Base-by-base conservation (phyloP, 306 rosid genomes). In the Hylodesmum podocarpum region DNA sequence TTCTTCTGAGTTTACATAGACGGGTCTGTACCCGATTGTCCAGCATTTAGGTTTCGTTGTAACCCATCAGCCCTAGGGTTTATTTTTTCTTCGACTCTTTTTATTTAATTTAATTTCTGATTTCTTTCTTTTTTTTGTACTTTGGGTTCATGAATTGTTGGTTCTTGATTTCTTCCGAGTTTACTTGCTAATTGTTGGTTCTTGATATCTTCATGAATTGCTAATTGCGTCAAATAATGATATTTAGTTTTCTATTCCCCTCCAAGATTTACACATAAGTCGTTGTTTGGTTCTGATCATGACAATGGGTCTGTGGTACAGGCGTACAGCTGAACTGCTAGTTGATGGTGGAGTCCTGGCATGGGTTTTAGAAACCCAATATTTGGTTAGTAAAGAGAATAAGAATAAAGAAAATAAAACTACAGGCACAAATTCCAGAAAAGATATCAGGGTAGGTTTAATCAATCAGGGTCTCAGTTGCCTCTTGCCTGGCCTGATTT, bases 361-460 rank as follows among this genome's bases (percentile, higher is more conserved):
- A 28, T 59, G 54, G 75, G 79, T 80, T 78, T 24, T 62, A 80
- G 87, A 73, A 63, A 87, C 82, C 85, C 37, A 33, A 33, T 33
- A 33, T 33, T 33, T 33, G 37, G 37, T 33, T 33, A 7, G 37
- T 33, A 33, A 2, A 33, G 37, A 5, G 6, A 33, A 14, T 53
- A 22, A 6, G 18, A 73, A 16, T 47, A 62, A 47, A 46, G 44
- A 43, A n/a, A n/a, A n/a, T n/a, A n/a, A n/a, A n/a, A n/a, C n/a
- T n/a, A n/a, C n/a, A n/a, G n/a, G n/a, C n/a, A n/a, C n/a, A n/a
- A n/a, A n/a, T n/a, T n/a, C n/a, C n/a, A n/a, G n/a, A n/a, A n/a
- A n/a, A n/a, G n/a, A n/a, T n/a, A n/a, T n/a, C n/a, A n/a, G n/a
- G n/a, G n/a, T n/a, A n/a, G n/a, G n/a, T n/a, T n/a, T n/a, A n/a